These are phyloP conservation scores for Epichloe scottii DNA, from an alignment of 2,329 filamentous ascomycete species.

Conservation along the genomic window DNA sequence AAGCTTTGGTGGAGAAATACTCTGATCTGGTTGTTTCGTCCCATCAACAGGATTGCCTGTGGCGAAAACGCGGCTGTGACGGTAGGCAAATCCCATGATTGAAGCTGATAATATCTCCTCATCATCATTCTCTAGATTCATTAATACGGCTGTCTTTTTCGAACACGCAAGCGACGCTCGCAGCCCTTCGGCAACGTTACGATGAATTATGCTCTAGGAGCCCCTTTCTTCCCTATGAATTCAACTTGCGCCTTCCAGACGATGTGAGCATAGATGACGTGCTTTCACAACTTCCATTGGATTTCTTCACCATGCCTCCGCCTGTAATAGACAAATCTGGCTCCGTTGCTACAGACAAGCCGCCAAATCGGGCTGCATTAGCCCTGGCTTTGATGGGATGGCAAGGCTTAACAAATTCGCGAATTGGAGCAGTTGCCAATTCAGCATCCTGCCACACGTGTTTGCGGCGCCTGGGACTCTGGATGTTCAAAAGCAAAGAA, in stretches of 20 bases:
- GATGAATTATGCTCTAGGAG: constrained; percentile 43
- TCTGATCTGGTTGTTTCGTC: constrained; percentile 57
- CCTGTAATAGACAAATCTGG: constrained; percentile 14
- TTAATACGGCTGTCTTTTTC: constrained; percentile 51
- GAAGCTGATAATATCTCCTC: not conserved
- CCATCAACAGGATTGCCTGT: constrained; percentile 73
- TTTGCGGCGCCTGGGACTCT: constrained; percentile 76
- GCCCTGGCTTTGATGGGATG: constrained; percentile 62
- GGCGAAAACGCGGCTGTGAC: constrained; percentile 80
- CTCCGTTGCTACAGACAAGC: constrained; percentile 13
- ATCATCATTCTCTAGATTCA: constrained; percentile 29
- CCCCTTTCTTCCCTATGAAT: constrained; percentile 46
- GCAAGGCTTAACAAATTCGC: constrained; percentile 48
- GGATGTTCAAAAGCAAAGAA: constrained; percentile 79
- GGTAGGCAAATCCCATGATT: constrained; percentile 32
- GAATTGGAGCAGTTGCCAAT: constrained; percentile 51
- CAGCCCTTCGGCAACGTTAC: constrained; percentile 50
- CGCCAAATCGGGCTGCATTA: constrained; percentile 49
- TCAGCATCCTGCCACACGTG: constrained; percentile 75
- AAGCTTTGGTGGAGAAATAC: constrained; percentile 67
- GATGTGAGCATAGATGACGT: constrained; percentile 37
- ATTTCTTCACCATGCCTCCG: constrained; percentile 40
- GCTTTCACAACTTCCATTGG: constrained; percentile 35
- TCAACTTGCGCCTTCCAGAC: constrained; percentile 46
- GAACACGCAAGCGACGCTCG: constrained; percentile 45